A percentile compares a stretch with the other conserved stretches of the same genome.
Evolutionary conservation across 176 grass and related monocot species (phyloP).

Genomic region (Eleusine coracana): DNA sequence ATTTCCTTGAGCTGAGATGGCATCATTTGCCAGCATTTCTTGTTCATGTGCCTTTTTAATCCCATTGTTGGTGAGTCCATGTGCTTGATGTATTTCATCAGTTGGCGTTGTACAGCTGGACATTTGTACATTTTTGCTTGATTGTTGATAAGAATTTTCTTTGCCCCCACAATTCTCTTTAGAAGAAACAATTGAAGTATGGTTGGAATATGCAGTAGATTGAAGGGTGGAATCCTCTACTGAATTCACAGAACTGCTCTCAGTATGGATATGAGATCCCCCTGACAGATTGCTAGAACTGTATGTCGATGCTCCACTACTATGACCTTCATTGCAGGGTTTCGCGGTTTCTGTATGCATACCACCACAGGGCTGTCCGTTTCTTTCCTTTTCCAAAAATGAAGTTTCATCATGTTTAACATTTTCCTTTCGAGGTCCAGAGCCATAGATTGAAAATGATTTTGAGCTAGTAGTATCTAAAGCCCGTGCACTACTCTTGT

Average conservation of each 20-base stretch:
- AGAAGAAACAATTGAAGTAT: constrained; percentile 18
- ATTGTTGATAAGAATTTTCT: background rate
- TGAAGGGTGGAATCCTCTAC: constrained; percentile 21
- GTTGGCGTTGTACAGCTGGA: constrained; percentile 17
- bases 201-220: background rate
- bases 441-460: constrained; percentile 15
- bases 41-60: background rate
- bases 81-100: constrained; percentile 15
- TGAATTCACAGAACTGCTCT: constrained; percentile 27
- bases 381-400: constrained; percentile 18
- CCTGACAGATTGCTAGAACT: constrained; percentile 12
- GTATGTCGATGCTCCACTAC: background rate
- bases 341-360: constrained; percentile 17
- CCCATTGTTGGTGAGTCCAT: background rate
- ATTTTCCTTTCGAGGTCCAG: constrained; percentile 27
- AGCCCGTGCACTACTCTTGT: constrained; percentile 6
- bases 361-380: constrained; percentile 8
- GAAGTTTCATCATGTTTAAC: constrained; percentile 9
- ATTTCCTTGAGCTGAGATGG: constrained; percentile 16
- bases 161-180: background rate
- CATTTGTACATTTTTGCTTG: background rate
- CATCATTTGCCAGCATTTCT: constrained; percentile 14
- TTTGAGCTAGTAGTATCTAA: constrained; percentile 36
- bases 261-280: background rate
- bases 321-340: constrained; percentile 5